Evolutionary conservation across 768 basidiomycete genomes (phyloP), one percentile per base, ranked within the genome.

Genomic region (Naganishia friedmannii): DNA sequence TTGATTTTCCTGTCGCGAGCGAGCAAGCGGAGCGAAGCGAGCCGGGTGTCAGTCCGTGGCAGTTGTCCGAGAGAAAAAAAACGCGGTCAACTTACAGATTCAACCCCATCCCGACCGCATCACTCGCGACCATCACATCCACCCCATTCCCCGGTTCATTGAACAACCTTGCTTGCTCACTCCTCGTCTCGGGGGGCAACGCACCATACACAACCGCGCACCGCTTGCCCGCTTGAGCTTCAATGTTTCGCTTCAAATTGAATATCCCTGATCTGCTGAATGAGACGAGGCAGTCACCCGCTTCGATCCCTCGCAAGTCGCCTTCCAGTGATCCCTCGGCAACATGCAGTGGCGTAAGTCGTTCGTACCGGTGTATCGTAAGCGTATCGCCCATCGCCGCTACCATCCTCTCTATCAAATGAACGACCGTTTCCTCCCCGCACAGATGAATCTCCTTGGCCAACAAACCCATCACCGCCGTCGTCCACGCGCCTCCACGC

Each of bases 101-200:
- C 26, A 99, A 85, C 0, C 96, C 96, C 93, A 99, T 94, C 1
- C 96, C 93, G 58, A 97, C 89, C 0, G 93, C 93, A 76, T 99
- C 96, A 74, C 91, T 93, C 1, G 92, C 95, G 21, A 98, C 87
- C 51, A 99, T 85, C 1, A 98, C 88, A 74, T 95, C 90, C 75
- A 90, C 91, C 1, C 87, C 88, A n/a, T 89, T 91, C 51, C 86
- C 77, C 0, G 87, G 87, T 70, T 91, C 87, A 75, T 99, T 98
- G 85, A 98, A 98, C 39, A 92, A 84, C 12, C 87, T 86, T 0
- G 96, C 96, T 79, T 98, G 95, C 76, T 93, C 90, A 70, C 88
- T 92, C 39, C 93, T 84, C 65, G 92, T 87, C 79, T 98, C 94
- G 0, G 95, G 94, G 0, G 95, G 95, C 32, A 97, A 83, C 26